phyloP scores from a whole-genome alignment of 1,284 basidiomycete genomes.

The Apiotrichum gracile region DNA sequence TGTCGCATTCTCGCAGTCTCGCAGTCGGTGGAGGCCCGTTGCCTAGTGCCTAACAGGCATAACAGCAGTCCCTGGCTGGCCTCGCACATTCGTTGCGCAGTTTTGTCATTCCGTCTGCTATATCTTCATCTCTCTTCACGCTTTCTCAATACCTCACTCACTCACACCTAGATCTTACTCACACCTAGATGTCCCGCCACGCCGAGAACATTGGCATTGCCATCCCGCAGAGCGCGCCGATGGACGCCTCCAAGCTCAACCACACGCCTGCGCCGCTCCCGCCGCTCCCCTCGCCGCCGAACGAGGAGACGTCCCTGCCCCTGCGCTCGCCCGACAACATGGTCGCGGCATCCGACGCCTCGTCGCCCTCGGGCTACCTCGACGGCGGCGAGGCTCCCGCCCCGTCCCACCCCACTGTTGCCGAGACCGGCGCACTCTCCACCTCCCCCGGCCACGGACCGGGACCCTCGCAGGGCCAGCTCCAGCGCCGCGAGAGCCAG shows the following conservation, averaged over 20 bases:
- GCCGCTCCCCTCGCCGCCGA: constrained; percentile 4
- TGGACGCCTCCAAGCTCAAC: constrained; percentile 40
- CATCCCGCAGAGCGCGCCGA: not conserved
- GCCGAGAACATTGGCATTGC: too few relatives aligned
- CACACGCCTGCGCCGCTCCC: constrained; percentile 29
- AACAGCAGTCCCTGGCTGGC: too few relatives aligned
- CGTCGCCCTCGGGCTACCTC: constrained; percentile 18
- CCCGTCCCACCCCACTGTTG: constrained; percentile 34
- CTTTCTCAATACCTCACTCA: too few relatives aligned
- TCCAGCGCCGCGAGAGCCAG: constrained; percentile 31
- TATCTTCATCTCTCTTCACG: too few relatives aligned
- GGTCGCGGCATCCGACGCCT: not conserved
- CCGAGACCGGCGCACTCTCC: constrained; percentile 34
- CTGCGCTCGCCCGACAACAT: constrained; percentile 3
- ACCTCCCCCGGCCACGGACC: constrained; percentile 16
- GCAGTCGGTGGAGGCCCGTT: too few relatives aligned
- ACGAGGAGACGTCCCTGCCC: constrained; percentile 19
- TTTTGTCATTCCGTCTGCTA: too few relatives aligned
- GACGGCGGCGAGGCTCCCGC: constrained; percentile 9
- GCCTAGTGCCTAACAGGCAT: too few relatives aligned
- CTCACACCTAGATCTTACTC: not conserved
- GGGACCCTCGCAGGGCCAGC: constrained; percentile 32
- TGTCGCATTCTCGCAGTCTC: too few relatives aligned
- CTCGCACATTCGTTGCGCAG: too few relatives aligned
- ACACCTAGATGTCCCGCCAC: not conserved